Percentiles rank a stretch among this genome's conserved stretches.
phyloP scores from a whole-genome alignment of 345 rosid species.

The Aquilaria yunnanensis region DNA sequence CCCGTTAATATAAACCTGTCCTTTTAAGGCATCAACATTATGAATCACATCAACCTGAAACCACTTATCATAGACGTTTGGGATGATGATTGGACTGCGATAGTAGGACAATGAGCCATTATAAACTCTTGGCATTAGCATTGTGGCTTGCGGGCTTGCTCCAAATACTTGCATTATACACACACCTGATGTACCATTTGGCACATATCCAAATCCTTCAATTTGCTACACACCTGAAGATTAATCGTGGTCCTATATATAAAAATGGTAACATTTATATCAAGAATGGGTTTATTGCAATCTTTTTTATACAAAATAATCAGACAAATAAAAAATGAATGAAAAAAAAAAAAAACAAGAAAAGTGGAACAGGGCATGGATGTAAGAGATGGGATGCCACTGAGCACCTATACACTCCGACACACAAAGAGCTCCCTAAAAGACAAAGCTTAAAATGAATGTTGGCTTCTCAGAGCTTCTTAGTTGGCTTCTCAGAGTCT shows the following conservation, averaged over 20 bases:
- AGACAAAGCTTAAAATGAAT: too few relatives aligned
- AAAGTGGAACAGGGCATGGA: too few relatives aligned
- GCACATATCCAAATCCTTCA: constrained; percentile 8
- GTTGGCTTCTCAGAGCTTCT: too few relatives aligned
- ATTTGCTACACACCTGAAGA: constrained; percentile 19
- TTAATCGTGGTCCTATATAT: constrained; percentile 11
- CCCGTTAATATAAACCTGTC: constrained; percentile 27
- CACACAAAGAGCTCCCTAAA: too few relatives aligned
- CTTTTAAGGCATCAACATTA: constrained; percentile 18
- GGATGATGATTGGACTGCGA: constrained; percentile 8
- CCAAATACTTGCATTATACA: constrained; percentile 21
- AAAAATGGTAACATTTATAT: background rate
- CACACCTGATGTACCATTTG: constrained; percentile 17
- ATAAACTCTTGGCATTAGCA: constrained; percentile 23
- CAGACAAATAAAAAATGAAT: too few relatives aligned
- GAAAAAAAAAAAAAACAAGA: constrained; percentile 1
- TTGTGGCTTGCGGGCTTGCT: constrained; percentile 16
- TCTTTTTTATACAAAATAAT: too few relatives aligned
- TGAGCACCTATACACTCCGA: background rate
- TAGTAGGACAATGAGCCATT: constrained; percentile 26
- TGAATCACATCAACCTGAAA: constrained; percentile 31
- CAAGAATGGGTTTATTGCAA: too few relatives aligned
- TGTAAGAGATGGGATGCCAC: background rate
- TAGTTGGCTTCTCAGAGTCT: too few relatives aligned
- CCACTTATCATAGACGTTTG: constrained; percentile 25